Evolutionary conservation across 1,284 basidiomycete species (phyloP), one percentile per base, ranked within the genome.

Genomic region (Apiotrichum akiyoshidainum): DNA sequence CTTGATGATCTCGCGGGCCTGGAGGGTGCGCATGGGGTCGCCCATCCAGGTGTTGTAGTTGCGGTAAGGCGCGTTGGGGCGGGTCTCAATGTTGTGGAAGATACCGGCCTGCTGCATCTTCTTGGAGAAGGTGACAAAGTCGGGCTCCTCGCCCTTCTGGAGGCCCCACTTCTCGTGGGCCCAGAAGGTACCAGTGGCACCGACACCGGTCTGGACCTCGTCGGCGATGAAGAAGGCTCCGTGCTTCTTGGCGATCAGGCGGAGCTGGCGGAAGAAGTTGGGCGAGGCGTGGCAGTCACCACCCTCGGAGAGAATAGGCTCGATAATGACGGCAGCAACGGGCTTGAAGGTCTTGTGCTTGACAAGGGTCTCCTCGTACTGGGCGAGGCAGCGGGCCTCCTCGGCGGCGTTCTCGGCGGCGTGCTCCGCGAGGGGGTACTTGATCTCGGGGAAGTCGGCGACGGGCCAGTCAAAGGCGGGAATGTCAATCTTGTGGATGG

Each of bases 401-500:
- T 76, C 72, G n/a, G 70, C 71, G 49, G 52, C 35, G 68, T 84
- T 80, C 60, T 80, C 81, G 11, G 68, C 59, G 11, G 64, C 72
- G 65, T 77, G 64, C 54, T 80, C 71, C 6, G 73, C 71, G 16
- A 83, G 68, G 1, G 83, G 83, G 69, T 84, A 84, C 69, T 81
- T 79, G 58, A 82, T 65, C 17, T 77, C 61, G 0, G 83, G 83
- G 78, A 81, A 84, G 13, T 78, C 68, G 1, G 80, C 80, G 31
- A 75, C 76, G 0, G 83, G 83, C 83, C 81, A 82, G 72, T 83
- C 80, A 69, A 83, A 83, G 0, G 82, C 80, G 13, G 83, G 83
- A 31, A 84, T 79, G 68, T 83, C 83, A 62, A 83, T 71, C 70
- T 83, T 83, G 75, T 83, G 82, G 48, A 80, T 79, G 13, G 79